Evolutionary conservation across 1,284 basidiomycete species (phyloP).

Genomic region (Schizophyllum commune): DNA sequence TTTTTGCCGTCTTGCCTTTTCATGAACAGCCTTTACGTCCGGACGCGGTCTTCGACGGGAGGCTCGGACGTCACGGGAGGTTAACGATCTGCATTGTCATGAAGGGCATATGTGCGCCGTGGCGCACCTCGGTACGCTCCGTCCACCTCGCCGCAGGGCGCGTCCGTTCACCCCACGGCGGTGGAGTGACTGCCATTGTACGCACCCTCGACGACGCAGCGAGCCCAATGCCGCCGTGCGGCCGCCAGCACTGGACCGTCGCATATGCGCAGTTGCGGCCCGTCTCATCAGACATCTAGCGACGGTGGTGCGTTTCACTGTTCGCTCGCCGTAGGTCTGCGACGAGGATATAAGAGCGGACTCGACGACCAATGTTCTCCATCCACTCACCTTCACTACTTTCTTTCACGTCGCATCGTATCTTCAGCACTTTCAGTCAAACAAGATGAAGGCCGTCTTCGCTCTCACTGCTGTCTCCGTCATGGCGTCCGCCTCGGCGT

Average conservation of each 20-base stretch:
- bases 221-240: neutral
- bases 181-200: neutral
- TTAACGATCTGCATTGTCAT: too few relatives aligned
- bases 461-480: constrained; percentile 15
- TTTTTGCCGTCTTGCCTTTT: too few relatives aligned
- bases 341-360: neutral
- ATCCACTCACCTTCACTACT: neutral
- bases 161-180: neutral
- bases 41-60: too few relatives aligned
- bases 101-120: neutral
- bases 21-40: too few relatives aligned
- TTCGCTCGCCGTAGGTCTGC: neutral
- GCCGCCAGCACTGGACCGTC: neutral
- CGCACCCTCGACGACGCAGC: neutral
- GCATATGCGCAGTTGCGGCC: neutral
- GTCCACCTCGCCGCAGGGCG: neutral
- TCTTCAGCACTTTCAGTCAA: neutral
- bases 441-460: constrained; percentile 11
- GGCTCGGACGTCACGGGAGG: too few relatives aligned
- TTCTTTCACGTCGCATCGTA: neutral
- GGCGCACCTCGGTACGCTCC: neutral
- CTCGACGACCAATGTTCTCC: neutral
- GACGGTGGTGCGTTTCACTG: neutral
- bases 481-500: neutral
- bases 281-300: neutral